Percentiles rank a stretch among this genome's conserved stretches.
These are phyloP conservation scores for Gaeumannomyces tritici DNA, from an alignment of 2,329 filamentous ascomycete species.

Conservation along the genomic window DNA sequence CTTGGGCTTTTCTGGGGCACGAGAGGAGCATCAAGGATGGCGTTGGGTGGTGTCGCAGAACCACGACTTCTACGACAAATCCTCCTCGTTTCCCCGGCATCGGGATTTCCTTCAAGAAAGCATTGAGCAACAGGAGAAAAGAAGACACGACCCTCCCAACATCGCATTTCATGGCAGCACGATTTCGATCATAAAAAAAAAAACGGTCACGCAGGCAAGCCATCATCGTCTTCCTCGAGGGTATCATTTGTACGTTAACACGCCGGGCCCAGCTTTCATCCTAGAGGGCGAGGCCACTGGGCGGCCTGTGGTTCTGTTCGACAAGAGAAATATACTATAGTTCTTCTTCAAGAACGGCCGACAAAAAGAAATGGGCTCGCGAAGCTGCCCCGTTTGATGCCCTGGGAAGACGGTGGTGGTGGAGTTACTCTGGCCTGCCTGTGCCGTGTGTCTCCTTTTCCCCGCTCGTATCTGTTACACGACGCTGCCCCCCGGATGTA, in stretches of 20 bases:
- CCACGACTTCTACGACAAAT: background rate
- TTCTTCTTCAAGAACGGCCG: constrained; percentile 2
- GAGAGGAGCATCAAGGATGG: background rate
- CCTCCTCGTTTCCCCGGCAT: constrained; percentile 6
- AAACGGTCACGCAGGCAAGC: constrained; percentile 49
- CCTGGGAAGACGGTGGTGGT: constrained; percentile 54
- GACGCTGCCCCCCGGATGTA: constrained; percentile 23
- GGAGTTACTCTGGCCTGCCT: constrained; percentile 8
- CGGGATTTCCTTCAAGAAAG: constrained; percentile 3
- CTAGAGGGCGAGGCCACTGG: background rate
- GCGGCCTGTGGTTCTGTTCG: constrained; percentile 1
- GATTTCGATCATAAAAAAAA: constrained; percentile 3
- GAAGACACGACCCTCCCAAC: background rate
- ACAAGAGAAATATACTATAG: constrained; percentile 4
- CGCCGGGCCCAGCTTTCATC: constrained; percentile 18
- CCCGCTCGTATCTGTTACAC: background rate
- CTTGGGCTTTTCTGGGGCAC: background rate
- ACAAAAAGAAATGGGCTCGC: background rate
- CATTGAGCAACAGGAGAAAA: constrained; percentile 11
- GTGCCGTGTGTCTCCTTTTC: background rate
- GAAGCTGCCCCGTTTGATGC: background rate
- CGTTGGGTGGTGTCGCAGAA: background rate
- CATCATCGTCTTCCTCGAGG: constrained; percentile 60
- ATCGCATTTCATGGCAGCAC: constrained; percentile 18
- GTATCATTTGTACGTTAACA: constrained; percentile 57